These are phyloP conservation scores for Lodderomyces theae DNA, from an alignment of 1,139 yeast genomes.

Conservation along the genomic window DNA sequence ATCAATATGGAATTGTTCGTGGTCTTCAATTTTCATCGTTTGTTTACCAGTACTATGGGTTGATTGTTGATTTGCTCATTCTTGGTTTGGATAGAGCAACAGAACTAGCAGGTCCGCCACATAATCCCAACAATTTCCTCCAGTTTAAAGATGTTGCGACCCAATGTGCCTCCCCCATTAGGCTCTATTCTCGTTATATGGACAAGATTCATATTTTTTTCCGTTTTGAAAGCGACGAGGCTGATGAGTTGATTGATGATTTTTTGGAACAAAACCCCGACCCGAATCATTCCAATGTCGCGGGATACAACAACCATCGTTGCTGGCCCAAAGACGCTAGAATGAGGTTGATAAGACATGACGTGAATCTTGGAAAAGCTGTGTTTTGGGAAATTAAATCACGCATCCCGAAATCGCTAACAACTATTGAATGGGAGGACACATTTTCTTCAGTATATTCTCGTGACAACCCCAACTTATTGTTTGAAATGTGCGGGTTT, in stretches of 20 bases:
- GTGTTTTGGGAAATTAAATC: constrained; percentile 86
- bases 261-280: constrained; percentile 84
- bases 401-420: constrained; percentile 73
- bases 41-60: constrained; percentile 85
- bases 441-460: constrained; percentile 87
- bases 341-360: constrained; percentile 88
- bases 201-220: constrained; percentile 81
- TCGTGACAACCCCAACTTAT: constrained; percentile 79
- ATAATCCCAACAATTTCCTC: constrained; percentile 71
- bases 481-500: constrained; percentile 93
- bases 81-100: constrained; percentile 85
- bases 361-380: constrained; percentile 90
- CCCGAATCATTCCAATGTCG: constrained; percentile 83
- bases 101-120: constrained; percentile 79
- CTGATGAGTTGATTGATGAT: constrained; percentile 72
- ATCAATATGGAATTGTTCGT: constrained; percentile 81
- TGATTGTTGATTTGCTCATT: constrained; percentile 75
- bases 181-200: constrained; percentile 77
- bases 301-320: constrained; percentile 81
- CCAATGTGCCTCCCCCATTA: constrained; percentile 68
- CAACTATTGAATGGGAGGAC: constrained; percentile 76
- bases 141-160: constrained; percentile 60
- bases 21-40: constrained; percentile 92
- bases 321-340: constrained; percentile 96
- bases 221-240: constrained; percentile 70